These are phyloP conservation scores for Actinomucor elegans DNA, from an alignment of 371 early-diverging fungal genomes.

Conservation along the genomic window DNA sequence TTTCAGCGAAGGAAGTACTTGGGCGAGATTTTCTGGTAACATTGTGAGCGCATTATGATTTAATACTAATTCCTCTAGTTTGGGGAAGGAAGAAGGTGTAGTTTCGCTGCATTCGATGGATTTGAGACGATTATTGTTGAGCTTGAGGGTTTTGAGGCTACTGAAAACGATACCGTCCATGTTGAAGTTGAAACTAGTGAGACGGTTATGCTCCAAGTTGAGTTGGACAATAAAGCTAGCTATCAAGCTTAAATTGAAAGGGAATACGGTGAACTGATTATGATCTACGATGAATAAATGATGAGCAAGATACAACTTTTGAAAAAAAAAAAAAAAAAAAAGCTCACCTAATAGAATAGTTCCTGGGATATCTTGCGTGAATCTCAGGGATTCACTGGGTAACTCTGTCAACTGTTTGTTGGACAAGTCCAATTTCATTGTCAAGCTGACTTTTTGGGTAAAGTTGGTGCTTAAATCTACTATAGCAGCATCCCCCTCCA, in stretches of 20 bases:
- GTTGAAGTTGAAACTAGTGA: slow-evolving; percentile 36
- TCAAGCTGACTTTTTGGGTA: slow-evolving; percentile 11
- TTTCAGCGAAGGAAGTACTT: slow-evolving; percentile 49
- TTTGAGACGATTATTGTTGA: slow-evolving; percentile 57
- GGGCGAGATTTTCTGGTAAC: slow-evolving; percentile 42
- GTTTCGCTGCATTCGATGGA: slow-evolving; percentile 4
- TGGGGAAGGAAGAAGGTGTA: slow-evolving; percentile 34
- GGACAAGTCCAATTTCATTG: slow-evolving; percentile 42
- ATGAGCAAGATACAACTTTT: background rate
- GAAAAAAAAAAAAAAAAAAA: background rate
- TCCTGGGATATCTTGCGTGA: slow-evolving; percentile 19
- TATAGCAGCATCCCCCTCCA: background rate
- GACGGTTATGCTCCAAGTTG: slow-evolving; percentile 53
- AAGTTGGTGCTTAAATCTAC: background rate
- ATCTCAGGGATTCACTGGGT: slow-evolving; percentile 23
- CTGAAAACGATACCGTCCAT: slow-evolving; percentile 38
- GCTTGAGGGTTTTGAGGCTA: slow-evolving; percentile 42
- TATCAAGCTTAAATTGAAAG: slow-evolving; percentile 20
- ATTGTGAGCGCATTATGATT: slow-evolving; percentile 42
- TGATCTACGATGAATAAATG: slow-evolving; percentile 23
- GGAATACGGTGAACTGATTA: slow-evolving; percentile 44
- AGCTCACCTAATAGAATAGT: slow-evolving; percentile 12
- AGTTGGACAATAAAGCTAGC: slow-evolving; percentile 43
- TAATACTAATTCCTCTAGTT: slow-evolving; percentile 44
- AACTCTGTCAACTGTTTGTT: slow-evolving; percentile 39